Conservation (phyloP, 2,329 filamentous ascomycete species). For the Exophiala aquamarina region DNA sequence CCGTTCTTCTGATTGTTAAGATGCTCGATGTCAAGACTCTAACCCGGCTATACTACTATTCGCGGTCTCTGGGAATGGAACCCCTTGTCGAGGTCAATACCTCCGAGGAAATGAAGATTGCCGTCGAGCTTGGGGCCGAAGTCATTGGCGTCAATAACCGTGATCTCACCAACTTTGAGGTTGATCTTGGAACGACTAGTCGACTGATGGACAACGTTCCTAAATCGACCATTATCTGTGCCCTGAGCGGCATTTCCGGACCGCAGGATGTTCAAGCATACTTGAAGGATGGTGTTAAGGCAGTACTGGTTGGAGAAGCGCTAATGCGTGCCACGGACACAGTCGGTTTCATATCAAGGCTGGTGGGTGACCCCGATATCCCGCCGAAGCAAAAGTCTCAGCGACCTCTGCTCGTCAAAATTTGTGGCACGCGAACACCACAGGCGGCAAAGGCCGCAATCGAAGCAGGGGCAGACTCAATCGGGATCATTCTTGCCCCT, state of each 20-base stretch:
- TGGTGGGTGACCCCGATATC: conserved; percentile 61
- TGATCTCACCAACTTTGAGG: conserved; percentile 93
- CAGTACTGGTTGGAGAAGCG: conserved; percentile 90
- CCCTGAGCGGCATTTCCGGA: conserved; percentile 88
- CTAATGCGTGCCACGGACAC: conserved; percentile 90
- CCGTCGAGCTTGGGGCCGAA: conserved; percentile 80
- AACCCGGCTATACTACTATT: conserved; percentile 81
- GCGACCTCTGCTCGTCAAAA: conserved; percentile 74
- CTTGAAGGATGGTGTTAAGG: conserved; percentile 84
- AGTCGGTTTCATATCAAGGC: conserved; percentile 75
- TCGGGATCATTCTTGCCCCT: conserved; percentile 89
- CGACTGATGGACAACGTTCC: conserved; percentile 85
- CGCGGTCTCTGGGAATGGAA: conserved; percentile 89
- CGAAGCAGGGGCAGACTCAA: conserved; percentile 82
- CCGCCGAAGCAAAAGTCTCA: conserved; percentile 30
- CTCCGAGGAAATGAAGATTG: conserved; percentile 84
- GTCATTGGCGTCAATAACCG: conserved; percentile 98
- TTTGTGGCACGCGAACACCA: conserved; percentile 84
- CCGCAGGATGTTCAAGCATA: conserved; percentile 86
- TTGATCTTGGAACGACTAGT: conserved; percentile 89
- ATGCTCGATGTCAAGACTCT: conserved; percentile 82
- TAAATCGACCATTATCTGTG: conserved; percentile 82
- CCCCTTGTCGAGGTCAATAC: conserved; percentile 96
- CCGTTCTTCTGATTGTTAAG: conserved; percentile 93
- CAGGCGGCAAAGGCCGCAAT: conserved; percentile 80